A percentile compares a stretch with the other conserved stretches of the same genome.
Evolutionary conservation across 2,329 filamentous ascomycete species (phyloP).

Genomic region (Pseudogymnoascus sp.): DNA sequence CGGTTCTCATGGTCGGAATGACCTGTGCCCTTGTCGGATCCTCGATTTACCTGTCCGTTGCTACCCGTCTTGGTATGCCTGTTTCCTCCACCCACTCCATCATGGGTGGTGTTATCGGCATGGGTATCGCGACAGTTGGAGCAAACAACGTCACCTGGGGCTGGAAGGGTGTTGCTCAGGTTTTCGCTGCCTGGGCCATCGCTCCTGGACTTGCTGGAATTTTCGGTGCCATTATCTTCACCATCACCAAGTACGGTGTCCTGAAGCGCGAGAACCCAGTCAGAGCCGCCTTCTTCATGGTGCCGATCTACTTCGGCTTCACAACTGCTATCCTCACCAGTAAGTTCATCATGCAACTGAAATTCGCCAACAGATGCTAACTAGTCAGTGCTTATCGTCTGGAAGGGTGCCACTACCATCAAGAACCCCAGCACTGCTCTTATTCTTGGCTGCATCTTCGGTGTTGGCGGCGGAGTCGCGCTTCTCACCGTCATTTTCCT

Average conservation of each 20-base stretch:
- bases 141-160: conserved; percentile 49
- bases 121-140: conserved; percentile 51
- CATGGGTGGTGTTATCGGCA: conserved; percentile 53
- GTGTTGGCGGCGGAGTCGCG: conserved; percentile 33
- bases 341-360: conserved; percentile 15
- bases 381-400: conserved; percentile 29
- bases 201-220: conserved; percentile 48
- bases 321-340: conserved; percentile 36
- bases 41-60: conserved; percentile 50
- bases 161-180: conserved; percentile 50
- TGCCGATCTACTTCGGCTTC: conserved; percentile 37
- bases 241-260: conserved; percentile 38
- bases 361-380: background rate
- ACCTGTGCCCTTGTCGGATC: conserved; percentile 48
- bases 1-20: conserved; percentile 53
- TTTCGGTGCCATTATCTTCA: conserved; percentile 45
- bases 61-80: conserved; percentile 48
- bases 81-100: conserved; percentile 58
- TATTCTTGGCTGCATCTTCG: conserved; percentile 36
- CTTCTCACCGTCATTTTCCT: conserved; percentile 38
- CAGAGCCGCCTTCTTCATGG: conserved; percentile 33
- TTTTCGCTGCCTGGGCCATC: conserved; percentile 56
- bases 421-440: conserved; percentile 29
- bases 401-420: conserved; percentile 36
- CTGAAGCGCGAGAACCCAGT: conserved; percentile 37